phyloP scores from a whole-genome alignment of 2,329 filamentous ascomycete species.

The Fusarium verrucosum region DNA sequence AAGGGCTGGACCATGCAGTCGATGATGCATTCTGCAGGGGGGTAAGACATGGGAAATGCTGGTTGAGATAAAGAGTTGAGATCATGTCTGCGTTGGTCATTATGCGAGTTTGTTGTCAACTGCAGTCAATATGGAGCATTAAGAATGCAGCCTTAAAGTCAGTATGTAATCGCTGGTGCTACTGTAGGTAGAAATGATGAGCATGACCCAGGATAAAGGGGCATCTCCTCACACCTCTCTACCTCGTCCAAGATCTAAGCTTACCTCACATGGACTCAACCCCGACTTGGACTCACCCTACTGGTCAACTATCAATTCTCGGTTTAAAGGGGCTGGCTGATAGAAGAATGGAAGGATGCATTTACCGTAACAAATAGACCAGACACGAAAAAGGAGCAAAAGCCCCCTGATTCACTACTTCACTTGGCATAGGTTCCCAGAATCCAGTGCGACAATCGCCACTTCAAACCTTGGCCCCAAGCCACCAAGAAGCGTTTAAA shows the following conservation, averaged over 20 bases:
- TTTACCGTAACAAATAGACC: too few relatives aligned
- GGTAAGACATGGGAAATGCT: neutral
- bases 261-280: neutral
- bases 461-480: slow-evolving; percentile 4
- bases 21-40: slow-evolving; percentile 28
- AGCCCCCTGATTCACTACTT: slow-evolving; percentile 29
- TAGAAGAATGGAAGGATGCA: neutral
- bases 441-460: slow-evolving; percentile 7
- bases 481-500: slow-evolving; percentile 23
- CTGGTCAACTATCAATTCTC: neutral
- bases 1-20: slow-evolving; percentile 28
- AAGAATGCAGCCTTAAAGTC: neutral
- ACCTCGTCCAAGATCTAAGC: neutral
- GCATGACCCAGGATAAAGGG: slow-evolving; percentile 1
- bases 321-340: slow-evolving; percentile 8
- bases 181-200: too few relatives aligned
- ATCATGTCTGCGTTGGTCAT: neutral
- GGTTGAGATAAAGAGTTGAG: neutral
- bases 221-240: neutral
- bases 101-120: neutral
- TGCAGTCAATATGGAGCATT: neutral
- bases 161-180: neutral
- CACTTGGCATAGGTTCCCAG: slow-evolving; percentile 19
- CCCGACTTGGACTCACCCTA: neutral
- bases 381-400: slow-evolving; percentile 10